Conservation (phyloP, 2,329 filamentous ascomycete species). For the Aspergillus thermomutatus region DNA sequence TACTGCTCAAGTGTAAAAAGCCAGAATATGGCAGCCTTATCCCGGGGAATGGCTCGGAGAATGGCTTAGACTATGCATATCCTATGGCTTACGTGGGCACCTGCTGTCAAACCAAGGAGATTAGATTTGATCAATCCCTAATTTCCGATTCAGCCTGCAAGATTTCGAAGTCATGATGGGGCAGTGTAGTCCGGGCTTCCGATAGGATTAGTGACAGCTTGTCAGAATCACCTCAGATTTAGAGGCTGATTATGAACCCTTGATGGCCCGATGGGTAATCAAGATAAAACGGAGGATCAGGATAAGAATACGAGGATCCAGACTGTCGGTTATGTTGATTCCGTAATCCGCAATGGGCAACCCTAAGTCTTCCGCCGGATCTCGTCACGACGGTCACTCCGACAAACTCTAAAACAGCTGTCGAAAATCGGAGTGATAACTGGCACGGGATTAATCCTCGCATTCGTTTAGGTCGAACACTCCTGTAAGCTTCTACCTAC, state of each 20-base stretch:
- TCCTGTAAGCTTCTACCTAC: not conserved
- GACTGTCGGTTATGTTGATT: not conserved
- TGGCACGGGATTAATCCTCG: not conserved
- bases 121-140: not conserved
- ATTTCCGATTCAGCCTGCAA: not conserved
- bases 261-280: not conserved
- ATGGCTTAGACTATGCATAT: too few species aligned
- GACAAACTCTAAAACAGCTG: not conserved
- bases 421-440: not conserved
- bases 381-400: not conserved
- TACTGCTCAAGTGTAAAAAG: not conserved
- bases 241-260: not conserved
- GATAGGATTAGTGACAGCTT: too few species aligned
- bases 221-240: too few species aligned
- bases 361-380: not conserved
- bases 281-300: not conserved
- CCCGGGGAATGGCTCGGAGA: too few species aligned
- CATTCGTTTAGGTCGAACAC: not conserved
- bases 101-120: not conserved
- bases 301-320: not conserved
- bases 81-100: not conserved
- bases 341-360: not conserved
- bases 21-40: not conserved
- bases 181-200: not conserved
- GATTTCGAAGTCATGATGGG: not conserved